Evolutionary conservation across 768 basidiomycete genomes (phyloP).

Genomic region (Porphyrellus cyaneotinctus): DNA sequence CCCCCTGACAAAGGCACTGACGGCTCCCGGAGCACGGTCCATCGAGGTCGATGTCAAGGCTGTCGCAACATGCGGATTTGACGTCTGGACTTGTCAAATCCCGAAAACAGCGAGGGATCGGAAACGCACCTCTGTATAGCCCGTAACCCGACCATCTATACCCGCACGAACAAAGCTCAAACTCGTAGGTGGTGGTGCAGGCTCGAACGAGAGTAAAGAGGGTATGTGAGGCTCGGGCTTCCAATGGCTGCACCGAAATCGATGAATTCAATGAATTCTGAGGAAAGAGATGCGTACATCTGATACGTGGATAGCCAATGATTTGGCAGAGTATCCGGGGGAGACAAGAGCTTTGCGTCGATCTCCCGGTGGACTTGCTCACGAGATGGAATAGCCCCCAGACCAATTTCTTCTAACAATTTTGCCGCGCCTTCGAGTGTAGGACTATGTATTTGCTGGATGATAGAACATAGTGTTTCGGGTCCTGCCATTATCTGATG

Average conservation of each 20-base stretch:
- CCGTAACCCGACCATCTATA: slow-evolving; percentile 72
- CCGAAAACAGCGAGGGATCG: not conserved
- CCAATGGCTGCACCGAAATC: slow-evolving; percentile 57
- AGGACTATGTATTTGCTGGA: slow-evolving; percentile 48
- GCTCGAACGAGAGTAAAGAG: slow-evolving; percentile 57
- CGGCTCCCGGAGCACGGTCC: slow-evolving; percentile 76
- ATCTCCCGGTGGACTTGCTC: slow-evolving; percentile 64
- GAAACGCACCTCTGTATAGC: slow-evolving; percentile 69
- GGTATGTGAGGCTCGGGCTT: slow-evolving; percentile 57
- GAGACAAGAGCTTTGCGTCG: slow-evolving; percentile 70
- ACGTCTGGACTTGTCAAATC: slow-evolving; percentile 39
- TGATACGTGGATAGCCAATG: slow-evolving; percentile 82
- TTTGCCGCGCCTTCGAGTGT: slow-evolving; percentile 34
- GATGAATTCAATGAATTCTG: slow-evolving; percentile 11
- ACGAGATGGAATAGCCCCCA: slow-evolving; percentile 53
- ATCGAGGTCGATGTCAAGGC: slow-evolving; percentile 84
- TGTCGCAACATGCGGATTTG: slow-evolving; percentile 52
- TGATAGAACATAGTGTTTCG: slow-evolving; percentile 25
- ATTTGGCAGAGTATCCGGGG: slow-evolving; percentile 58
- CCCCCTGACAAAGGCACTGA: slow-evolving; percentile 83
- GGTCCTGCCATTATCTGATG: slow-evolving; percentile 13
- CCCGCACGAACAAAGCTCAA: slow-evolving; percentile 74
- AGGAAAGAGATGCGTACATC: slow-evolving; percentile 50
- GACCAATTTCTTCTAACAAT: slow-evolving; percentile 53
- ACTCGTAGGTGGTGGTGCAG: slow-evolving; percentile 71